Percentiles rank a stretch among this genome's conserved stretches.
These are phyloP conservation scores for Bromus sterilis DNA, from an alignment of 176 grass and related monocot genomes.

Conservation along the genomic window DNA sequence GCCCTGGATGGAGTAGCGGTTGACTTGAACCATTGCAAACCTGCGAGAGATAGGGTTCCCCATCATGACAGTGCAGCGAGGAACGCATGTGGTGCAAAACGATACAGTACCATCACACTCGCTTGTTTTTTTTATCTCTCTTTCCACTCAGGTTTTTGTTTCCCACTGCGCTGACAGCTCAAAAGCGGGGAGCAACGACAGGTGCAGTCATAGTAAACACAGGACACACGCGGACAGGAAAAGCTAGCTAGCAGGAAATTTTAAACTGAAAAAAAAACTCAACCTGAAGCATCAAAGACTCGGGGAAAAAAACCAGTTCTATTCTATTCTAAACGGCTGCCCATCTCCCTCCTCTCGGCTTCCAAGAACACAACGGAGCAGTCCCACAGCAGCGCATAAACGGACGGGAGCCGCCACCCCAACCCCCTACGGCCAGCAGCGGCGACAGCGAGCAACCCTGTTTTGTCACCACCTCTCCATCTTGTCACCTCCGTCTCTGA, in stretches of 20 bases:
- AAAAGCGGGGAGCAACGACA: constrained; percentile 20
- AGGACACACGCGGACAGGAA: neutral
- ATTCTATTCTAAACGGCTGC: constrained; percentile 1
- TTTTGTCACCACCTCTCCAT: constrained; percentile 45
- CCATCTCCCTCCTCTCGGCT: constrained; percentile 4
- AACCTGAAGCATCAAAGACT: neutral
- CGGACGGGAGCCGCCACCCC: neutral
- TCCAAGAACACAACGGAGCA: neutral
- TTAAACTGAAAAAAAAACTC: neutral
- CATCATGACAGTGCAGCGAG: constrained; percentile 1
- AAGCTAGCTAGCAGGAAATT: neutral
- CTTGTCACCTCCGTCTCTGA: constrained; percentile 48
- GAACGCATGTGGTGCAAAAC: constrained; percentile 31
- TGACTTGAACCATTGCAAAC: constrained; percentile 19
- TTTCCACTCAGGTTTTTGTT: constrained; percentile 34
- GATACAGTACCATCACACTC: constrained; percentile 24
- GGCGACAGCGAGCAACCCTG: no score
- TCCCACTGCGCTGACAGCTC: constrained; percentile 71
- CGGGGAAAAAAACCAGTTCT: no score
- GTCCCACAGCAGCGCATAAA: neutral
- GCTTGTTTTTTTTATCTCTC: constrained; percentile 8
- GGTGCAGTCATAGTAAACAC: constrained; percentile 18
- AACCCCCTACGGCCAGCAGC: neutral
- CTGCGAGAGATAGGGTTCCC: neutral
- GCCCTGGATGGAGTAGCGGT: neutral